Evolutionary conservation across 1,284 basidiomycete genomes (phyloP).

Genomic region (Ceratobasidium sp.): DNA sequence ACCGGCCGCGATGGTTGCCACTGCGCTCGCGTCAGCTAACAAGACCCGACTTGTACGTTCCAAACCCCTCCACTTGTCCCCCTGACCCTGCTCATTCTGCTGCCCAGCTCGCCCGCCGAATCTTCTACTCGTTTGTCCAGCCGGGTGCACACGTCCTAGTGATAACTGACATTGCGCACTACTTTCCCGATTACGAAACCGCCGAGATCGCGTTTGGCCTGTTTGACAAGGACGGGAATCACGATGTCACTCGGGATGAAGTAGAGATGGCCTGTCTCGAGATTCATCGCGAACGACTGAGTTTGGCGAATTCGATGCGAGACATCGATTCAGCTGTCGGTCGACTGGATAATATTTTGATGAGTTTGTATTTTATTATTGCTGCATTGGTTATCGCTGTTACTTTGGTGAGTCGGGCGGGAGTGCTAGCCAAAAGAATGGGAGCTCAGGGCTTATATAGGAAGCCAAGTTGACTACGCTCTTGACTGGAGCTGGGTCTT

Average conservation of each 20-base stretch:
- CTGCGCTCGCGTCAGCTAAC: slow-evolving; percentile 78
- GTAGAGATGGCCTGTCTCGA: slow-evolving; percentile 71
- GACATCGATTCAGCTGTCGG: slow-evolving; percentile 91
- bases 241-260: slow-evolving; percentile 78
- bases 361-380: slow-evolving; percentile 69
- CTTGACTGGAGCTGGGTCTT: slow-evolving; percentile 80
- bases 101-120: slow-evolving; percentile 73
- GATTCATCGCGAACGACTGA: slow-evolving; percentile 82
- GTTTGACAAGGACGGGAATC: slow-evolving; percentile 87
- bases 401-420: slow-evolving; percentile 62
- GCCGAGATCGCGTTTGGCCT: slow-evolving; percentile 72
- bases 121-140: slow-evolving; percentile 87
- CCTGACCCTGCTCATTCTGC: neutral
- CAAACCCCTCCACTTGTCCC: no score
- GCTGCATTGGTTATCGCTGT: slow-evolving; percentile 78
- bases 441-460: slow-evolving; percentile 47
- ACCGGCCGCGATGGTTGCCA: slow-evolving; percentile 81
- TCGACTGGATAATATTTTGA: slow-evolving; percentile 76
- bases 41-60: slow-evolving; percentile 77
- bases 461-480: slow-evolving; percentile 75
- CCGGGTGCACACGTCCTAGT: slow-evolving; percentile 66
- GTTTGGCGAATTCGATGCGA: slow-evolving; percentile 86
- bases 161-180: slow-evolving; percentile 75
- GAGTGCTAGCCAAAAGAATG: neutral
- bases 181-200: slow-evolving; percentile 73